Evolutionary conservation across 768 basidiomycete genomes (phyloP).

Genomic region (Pholiota conissans): DNA sequence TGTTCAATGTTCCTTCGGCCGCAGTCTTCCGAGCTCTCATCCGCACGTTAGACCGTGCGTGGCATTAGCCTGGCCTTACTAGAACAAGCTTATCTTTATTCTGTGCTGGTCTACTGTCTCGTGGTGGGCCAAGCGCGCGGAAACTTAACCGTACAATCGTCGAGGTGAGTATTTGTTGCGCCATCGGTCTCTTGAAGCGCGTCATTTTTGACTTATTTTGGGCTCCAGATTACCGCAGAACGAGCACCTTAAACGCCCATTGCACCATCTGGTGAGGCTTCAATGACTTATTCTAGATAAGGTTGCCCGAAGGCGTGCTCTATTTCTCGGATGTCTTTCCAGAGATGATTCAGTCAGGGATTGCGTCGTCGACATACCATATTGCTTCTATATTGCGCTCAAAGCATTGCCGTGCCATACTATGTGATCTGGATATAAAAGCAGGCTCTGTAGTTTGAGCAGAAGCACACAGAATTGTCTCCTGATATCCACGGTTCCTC

Average conservation of each 20-base stretch:
- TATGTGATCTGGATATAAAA: neutral
- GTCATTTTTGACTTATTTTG: conserved; percentile 12
- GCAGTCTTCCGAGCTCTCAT: no score
- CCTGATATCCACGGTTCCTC: no score
- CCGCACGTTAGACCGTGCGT: neutral
- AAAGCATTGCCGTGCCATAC: neutral
- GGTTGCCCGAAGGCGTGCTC: conserved; percentile 7
- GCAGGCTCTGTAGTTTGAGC: neutral
- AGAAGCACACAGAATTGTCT: neutral
- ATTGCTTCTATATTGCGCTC: conserved; percentile 24
- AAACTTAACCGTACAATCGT: conserved; percentile 15
- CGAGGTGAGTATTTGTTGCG: conserved; percentile 9
- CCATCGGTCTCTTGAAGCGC: conserved; percentile 17
- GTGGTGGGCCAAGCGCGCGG: conserved; percentile 11
- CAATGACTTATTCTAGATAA: conserved; percentile 11
- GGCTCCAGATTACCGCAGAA: conserved; percentile 8
- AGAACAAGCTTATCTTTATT: neutral
- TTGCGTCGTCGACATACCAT: conserved; percentile 21
- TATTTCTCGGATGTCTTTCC: conserved; percentile 17
- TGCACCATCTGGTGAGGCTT: neutral
- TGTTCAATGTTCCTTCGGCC: no score
- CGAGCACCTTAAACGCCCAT: neutral
- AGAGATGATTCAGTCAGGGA: conserved; percentile 9
- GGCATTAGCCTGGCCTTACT: neutral
- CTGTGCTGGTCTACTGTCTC: neutral